Percentiles rank a stretch among this genome's conserved stretches.
These are phyloP conservation scores for Saussurea involucrata DNA, from an alignment of 129 eudicot species.

Conservation along the genomic window DNA sequence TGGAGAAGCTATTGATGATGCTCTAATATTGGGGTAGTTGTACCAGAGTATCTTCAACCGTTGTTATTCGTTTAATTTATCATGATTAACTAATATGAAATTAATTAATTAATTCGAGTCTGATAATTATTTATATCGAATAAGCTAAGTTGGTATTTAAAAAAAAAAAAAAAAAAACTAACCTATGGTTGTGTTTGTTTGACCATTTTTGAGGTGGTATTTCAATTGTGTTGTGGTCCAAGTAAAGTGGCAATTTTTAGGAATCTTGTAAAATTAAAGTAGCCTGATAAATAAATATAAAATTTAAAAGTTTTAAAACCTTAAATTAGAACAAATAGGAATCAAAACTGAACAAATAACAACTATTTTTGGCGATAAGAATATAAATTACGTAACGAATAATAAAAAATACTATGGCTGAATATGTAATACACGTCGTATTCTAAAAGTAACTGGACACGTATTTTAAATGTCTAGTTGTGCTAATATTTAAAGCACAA, in stretches of 20 bases:
- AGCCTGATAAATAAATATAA: background rate
- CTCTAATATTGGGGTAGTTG: too few relatives aligned
- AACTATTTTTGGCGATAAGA: background rate
- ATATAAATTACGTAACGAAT: background rate
- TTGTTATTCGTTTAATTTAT: too few relatives aligned
- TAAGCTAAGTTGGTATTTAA: too few relatives aligned
- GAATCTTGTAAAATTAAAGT: background rate
- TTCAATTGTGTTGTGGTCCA: slow-evolving; percentile 1
- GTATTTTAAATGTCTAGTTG: background rate
- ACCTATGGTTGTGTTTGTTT: background rate
- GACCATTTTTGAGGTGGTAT: slow-evolving; percentile 11
- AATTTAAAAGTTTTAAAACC: background rate
- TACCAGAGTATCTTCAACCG: too few relatives aligned
- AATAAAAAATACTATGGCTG: background rate
- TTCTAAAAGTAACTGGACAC: background rate
- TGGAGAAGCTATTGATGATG: too few relatives aligned
- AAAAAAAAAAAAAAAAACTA: too few relatives aligned
- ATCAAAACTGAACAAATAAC: background rate
- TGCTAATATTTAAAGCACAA: background rate
- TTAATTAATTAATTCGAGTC: too few relatives aligned
- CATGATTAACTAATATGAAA: too few relatives aligned
- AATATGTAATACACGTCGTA: background rate
- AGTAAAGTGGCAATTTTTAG: background rate
- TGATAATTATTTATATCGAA: too few relatives aligned
- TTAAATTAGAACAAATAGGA: background rate